Conservation (phyloP, 768 basidiomycete species). For the Russula earlei region DNA sequence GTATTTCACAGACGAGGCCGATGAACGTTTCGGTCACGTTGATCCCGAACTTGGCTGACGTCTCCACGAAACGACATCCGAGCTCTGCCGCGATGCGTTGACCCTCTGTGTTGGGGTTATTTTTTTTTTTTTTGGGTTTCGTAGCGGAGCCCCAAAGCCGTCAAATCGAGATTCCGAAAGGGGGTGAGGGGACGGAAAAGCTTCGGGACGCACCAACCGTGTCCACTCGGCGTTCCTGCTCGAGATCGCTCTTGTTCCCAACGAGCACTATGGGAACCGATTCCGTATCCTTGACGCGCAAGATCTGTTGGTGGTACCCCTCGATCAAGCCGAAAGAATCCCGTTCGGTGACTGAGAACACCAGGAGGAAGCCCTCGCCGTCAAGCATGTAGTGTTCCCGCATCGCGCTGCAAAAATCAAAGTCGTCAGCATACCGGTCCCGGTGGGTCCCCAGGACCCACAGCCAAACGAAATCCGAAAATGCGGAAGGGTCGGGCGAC, state of each 20-base stretch:
- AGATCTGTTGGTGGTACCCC: conserved; percentile 91
- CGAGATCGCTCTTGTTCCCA: conserved; percentile 96
- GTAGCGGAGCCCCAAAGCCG: too few species aligned
- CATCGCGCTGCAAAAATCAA: conserved; percentile 61
- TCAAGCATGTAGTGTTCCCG: conserved; percentile 98
- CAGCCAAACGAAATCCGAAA: background rate
- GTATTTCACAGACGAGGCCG: conserved; percentile 85
- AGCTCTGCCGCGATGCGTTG: conserved; percentile 90
- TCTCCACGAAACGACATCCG: conserved; percentile 90
- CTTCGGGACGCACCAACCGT: conserved; percentile 66
- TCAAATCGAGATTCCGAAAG: too few species aligned
- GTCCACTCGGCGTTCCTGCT: conserved; percentile 90
- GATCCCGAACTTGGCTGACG: conserved; percentile 90
- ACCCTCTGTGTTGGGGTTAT: conserved; percentile 86
- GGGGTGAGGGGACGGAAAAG: too few species aligned
- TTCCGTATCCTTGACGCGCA: conserved; percentile 93
- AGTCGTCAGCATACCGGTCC: too few species aligned
- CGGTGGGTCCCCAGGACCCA: too few species aligned
- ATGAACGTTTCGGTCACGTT: conserved; percentile 94
- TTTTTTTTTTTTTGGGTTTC: too few species aligned
- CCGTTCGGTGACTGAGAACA: conserved; percentile 96
- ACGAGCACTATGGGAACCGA: conserved; percentile 91
- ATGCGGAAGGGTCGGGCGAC: conserved; percentile 24
- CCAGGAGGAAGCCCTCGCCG: conserved; percentile 94
- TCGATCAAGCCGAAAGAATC: conserved; percentile 94